These are phyloP conservation scores for Bauhinia variegata DNA, from an alignment of 306 rosid species.

Conservation along the genomic window DNA sequence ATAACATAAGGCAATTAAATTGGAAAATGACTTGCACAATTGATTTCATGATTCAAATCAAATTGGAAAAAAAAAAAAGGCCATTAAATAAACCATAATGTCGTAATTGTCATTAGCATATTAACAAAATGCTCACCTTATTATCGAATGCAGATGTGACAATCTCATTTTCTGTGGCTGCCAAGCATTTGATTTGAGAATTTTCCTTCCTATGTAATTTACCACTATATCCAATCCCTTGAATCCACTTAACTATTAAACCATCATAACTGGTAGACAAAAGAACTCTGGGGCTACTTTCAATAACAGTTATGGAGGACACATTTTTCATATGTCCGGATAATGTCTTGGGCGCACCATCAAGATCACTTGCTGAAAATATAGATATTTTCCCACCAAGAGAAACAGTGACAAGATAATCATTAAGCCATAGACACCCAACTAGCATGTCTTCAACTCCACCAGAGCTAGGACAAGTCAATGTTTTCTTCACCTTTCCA, in stretches of 20 bases:
- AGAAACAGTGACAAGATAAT: slow-evolving; percentile 80
- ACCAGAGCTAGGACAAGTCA: slow-evolving; percentile 73
- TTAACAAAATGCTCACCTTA: slow-evolving; percentile 53
- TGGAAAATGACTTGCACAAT: slow-evolving; percentile 21
- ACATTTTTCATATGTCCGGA: slow-evolving; percentile 94
- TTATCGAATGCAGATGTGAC: slow-evolving; percentile 86
- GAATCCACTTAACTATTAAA: slow-evolving; percentile 82
- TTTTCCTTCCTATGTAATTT: slow-evolving; percentile 78
- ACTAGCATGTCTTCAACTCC: slow-evolving; percentile 97
- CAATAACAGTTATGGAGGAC: slow-evolving; percentile 75
- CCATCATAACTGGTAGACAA: slow-evolving; percentile 96
- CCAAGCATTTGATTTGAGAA: slow-evolving; percentile 80
- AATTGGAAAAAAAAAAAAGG: slow-evolving; percentile 20
- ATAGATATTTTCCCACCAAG: slow-evolving; percentile 85
- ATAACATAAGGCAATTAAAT: neutral
- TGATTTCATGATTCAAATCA: slow-evolving; percentile 1
- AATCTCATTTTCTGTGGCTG: slow-evolving; percentile 80
- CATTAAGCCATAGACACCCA: slow-evolving; percentile 88
- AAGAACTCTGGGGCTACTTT: slow-evolving; percentile 67
- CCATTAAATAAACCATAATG: slow-evolving; percentile 11
- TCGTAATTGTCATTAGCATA: slow-evolving; percentile 27
- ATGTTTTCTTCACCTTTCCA: slow-evolving; percentile 77
- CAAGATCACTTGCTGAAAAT: slow-evolving; percentile 76
- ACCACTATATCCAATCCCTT: slow-evolving; percentile 86
- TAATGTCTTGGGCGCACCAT: slow-evolving; percentile 69